phyloP scores from a whole-genome alignment of 176 grass and related monocot genomes.

The Carex scoparia region DNA sequence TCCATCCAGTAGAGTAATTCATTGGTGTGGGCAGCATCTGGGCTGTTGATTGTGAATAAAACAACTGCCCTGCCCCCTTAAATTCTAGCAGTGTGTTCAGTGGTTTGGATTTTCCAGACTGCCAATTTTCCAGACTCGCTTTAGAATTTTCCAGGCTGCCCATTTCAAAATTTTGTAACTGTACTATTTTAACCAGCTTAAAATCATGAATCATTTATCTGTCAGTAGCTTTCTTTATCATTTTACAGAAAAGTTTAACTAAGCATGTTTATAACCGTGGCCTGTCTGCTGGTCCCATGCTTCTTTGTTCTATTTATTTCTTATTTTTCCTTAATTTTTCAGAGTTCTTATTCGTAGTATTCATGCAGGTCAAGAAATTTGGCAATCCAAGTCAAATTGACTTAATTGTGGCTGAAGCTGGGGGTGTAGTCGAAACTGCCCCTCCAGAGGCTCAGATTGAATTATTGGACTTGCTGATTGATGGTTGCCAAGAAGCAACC shows the following conservation, averaged over 20 bases:
- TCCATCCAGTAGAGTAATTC: background rate
- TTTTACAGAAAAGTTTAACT: background rate
- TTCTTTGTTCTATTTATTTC: background rate
- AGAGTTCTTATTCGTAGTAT: constrained; percentile 7
- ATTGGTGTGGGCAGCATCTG: background rate
- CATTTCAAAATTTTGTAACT: background rate
- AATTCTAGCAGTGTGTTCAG: background rate
- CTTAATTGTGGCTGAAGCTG: constrained; percentile 76
- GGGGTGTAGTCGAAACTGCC: constrained; percentile 65
- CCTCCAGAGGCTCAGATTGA: constrained; percentile 70
- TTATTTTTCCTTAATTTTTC: constrained; percentile 21
- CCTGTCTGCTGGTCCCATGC: constrained; percentile 14
- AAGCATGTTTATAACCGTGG: background rate
- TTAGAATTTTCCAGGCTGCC: background rate
- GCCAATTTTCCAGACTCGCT: background rate
- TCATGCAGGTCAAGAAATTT: constrained; percentile 86
- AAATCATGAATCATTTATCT: background rate
- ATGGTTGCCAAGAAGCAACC: constrained; percentile 87
- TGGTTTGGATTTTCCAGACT: background rate
- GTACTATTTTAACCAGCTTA: background rate
- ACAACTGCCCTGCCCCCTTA: background rate
- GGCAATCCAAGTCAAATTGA: constrained; percentile 78
- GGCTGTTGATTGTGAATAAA: background rate
- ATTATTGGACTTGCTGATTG: constrained; percentile 79
- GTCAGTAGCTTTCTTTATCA: background rate